Conservation (phyloP, 495 filamentous ascomycete genomes). For the Zalerion maritima region DNA sequence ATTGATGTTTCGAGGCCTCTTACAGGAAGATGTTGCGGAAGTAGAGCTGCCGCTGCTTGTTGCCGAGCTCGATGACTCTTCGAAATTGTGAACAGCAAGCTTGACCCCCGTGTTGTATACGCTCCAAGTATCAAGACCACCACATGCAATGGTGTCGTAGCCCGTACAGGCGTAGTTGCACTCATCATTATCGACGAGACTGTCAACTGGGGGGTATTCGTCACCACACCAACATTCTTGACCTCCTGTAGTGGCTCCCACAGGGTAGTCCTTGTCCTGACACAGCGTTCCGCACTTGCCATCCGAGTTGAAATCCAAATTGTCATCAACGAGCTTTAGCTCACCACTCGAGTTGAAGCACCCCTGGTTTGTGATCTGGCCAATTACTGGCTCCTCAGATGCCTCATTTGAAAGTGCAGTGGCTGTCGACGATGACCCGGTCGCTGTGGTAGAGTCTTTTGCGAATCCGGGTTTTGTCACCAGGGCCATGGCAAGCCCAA, state of each 20-base stretch:
- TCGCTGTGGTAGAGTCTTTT: background rate
- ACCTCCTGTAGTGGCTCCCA: conserved; percentile 26
- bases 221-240: conserved; percentile 49
- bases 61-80: conserved; percentile 3
- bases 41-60: conserved; percentile 10
- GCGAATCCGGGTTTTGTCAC: too few species aligned
- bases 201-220: conserved; percentile 33
- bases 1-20: background rate
- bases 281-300: conserved; percentile 29
- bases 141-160: conserved; percentile 32
- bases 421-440: background rate
- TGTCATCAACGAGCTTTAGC: conserved; percentile 19
- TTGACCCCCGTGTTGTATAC: conserved; percentile 38
- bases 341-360: conserved; percentile 23
- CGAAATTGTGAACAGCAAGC: conserved; percentile 14
- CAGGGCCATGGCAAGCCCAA: too few species aligned
- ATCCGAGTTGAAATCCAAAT: conserved; percentile 18
- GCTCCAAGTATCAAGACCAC: conserved; percentile 27
- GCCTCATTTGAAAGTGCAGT: conserved; percentile 1
- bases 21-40: conserved; percentile 5
- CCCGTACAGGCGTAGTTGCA: conserved; percentile 48
- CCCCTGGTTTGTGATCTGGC: conserved; percentile 20
- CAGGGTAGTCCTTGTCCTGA: conserved; percentile 11
- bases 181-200: conserved; percentile 28
- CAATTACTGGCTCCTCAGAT: too few species aligned